A percentile compares a stretch with the other conserved stretches of the same genome.
Conservation (phyloP, 768 basidiomycete species). For the Tylopilus sp. region DNA sequence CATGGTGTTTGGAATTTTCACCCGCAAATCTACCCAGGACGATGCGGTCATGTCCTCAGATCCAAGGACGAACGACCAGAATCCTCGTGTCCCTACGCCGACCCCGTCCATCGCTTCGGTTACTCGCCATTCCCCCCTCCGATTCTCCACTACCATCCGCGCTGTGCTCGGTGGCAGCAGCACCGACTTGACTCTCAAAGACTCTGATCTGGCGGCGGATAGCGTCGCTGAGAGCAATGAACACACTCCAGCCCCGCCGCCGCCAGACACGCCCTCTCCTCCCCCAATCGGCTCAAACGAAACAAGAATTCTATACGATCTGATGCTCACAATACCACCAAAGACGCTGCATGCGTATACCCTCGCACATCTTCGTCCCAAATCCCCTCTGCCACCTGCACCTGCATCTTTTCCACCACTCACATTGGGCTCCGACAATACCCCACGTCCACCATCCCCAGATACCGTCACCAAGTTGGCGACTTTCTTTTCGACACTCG, state of each 20-base stretch:
- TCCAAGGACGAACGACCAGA: conserved; percentile 1
- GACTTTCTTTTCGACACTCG: conserved; percentile 58
- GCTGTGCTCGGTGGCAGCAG: conserved; percentile 18
- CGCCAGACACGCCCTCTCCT: conserved; percentile 32
- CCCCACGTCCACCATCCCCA: conserved; percentile 28
- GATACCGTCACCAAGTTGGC: conserved; percentile 46
- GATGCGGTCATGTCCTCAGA: conserved; percentile 7
- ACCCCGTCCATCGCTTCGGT: conserved; percentile 47
- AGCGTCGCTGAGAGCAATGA: conserved; percentile 5
- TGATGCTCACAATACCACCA: conserved; percentile 59
- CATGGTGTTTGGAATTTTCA: conserved; percentile 44
- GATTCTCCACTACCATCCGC: conserved; percentile 13
- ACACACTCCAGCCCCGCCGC: conserved; percentile 18
- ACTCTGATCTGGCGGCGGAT: conserved; percentile 8
- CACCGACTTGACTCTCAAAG: conserved; percentile 19
- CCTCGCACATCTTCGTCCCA: conserved; percentile 44
- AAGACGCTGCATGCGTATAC: conserved; percentile 65
- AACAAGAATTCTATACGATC: conserved; percentile 42
- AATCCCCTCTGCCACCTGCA: background rate
- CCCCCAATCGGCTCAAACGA: conserved; percentile 41
- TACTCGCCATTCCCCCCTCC: conserved; percentile 22
- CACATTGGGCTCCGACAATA: conserved; percentile 9
- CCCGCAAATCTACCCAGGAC: conserved; percentile 30
- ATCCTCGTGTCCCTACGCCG: conserved; percentile 48
- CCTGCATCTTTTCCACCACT: conserved; percentile 11